Evolutionary conservation across 768 basidiomycete species (phyloP), one percentile per base, ranked within the genome.

Genomic region (Pleurotus tuber-regium): DNA sequence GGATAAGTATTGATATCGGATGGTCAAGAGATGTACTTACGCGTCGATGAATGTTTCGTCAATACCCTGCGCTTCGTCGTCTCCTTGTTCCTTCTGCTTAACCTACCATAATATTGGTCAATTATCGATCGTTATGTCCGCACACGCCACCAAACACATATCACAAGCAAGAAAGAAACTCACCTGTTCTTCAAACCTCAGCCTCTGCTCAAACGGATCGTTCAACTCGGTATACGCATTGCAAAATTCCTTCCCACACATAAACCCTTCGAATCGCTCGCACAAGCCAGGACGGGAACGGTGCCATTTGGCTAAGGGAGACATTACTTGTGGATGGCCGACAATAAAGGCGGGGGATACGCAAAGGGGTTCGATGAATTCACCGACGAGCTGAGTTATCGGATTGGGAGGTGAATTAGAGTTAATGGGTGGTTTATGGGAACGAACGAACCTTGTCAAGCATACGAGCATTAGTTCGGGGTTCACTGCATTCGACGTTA

Each of bases 191-290:
- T 96, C 92, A 70, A 99, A 99, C 57, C 97, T 84, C 62, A 92
- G 73, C 29, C 94, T 79, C 71, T 99, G 97, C 69, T 94, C 92
- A 65, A 95, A 96, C 0, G 93, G 97, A 71, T 99, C 97, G 73
- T 99, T 99, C 78, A 99, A 82, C 77, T 99, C 97, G 35, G 97
- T 99, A 68, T 99, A 99, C 19, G 97, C 96, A 63, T 99, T 98
- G 78, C 92, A 95, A 70, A 98, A 86, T 71, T 98, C 96, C 78
- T 97, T 95, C 53, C 92, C 92, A 48, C 93, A 96, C 80, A 99
- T 82, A 82, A 99, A 99, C 7, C 84, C 92, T 68, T 99, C 97
- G 74, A 99, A 99, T 14, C 97, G 93, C 69, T 99, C 97, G 70
- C 97, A 98, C 21, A 99, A 79, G 31, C 97, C 97, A 0, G 94